phyloP scores from a whole-genome alignment of 2,329 filamentous ascomycete genomes.

The Chalaropsis ovoidea region DNA sequence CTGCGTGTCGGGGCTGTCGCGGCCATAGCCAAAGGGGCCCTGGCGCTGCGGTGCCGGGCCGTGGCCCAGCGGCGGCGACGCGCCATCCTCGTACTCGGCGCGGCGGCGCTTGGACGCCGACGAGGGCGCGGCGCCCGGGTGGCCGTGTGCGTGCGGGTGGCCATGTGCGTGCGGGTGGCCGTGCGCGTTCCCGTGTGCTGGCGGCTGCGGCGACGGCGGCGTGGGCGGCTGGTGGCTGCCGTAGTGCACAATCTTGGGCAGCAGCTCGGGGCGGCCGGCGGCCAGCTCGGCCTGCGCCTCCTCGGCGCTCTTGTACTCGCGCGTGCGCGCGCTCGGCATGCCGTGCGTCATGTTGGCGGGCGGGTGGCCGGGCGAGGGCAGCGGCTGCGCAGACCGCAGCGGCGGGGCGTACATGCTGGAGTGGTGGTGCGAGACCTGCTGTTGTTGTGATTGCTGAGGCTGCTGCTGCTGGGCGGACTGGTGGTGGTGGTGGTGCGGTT shows the following conservation, averaged over 20 bases:
- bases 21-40: conserved; percentile 68
- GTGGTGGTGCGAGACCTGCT: conserved; percentile 28
- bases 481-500: conserved; percentile 16
- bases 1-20: conserved; percentile 74
- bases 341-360: conserved; percentile 40
- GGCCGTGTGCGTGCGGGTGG: too few species aligned
- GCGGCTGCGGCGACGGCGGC: conserved; percentile 67
- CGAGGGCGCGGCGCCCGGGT: conserved; percentile 44
- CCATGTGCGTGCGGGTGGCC: too few species aligned
- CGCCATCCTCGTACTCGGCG: conserved; percentile 89
- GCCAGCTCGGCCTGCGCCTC: conserved; percentile 86
- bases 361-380: conserved; percentile 69
- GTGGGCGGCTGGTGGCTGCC: conserved; percentile 88
- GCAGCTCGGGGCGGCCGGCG: conserved; percentile 80
- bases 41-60: conserved; percentile 53
- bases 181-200: too few species aligned
- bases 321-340: conserved; percentile 51
- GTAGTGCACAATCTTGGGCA: conserved; percentile 92
- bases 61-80: conserved; percentile 70
- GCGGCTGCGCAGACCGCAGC: conserved; percentile 44
- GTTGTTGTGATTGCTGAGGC: conserved; percentile 27
- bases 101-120: conserved; percentile 55
- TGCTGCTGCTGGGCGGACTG: conserved; percentile 9
- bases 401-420: conserved; percentile 43
- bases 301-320: conserved; percentile 91